Base-by-base conservation (phyloP, 495 filamentous ascomycete genomes). In the Neurospora sp. region DNA sequence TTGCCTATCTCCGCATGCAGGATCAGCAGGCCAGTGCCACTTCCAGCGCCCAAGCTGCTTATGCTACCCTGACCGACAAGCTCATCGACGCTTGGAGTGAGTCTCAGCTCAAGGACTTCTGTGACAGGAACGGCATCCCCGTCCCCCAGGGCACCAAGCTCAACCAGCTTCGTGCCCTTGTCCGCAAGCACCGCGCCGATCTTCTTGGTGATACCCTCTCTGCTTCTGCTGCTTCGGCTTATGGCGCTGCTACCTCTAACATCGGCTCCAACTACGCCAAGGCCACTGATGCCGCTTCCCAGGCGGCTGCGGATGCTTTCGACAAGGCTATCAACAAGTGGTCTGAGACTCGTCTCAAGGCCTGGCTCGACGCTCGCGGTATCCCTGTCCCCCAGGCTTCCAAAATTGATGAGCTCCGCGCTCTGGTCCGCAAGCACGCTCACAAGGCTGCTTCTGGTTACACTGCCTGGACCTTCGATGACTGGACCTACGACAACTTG, bases 81-180 rank as follows among this genome's bases (percentile, higher is more conserved):
- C 81, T 98, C 68, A 91, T 99, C 80, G 90, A 97, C 74, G 88
- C 92, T 38, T 99, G 96, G 96, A 89, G 89, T 73, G 96, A 99
- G 80, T 86, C 86, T 39, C 85, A 96, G 77, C 82, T 99, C 68
- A 98, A 98, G 85, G 88, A 94, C 40, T 98, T 98, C 86, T 89
- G 93, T 70, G 94, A 99, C 85, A 91, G 91, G 80, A 93, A 98
- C 79, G 86, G 89, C 76, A 93, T 99, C 69, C 87, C 87, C 83
- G 91, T 97, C 39, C 95, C 95, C 8, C 96, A 98, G 81, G 95
- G 96, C 38, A 94, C 91, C 75, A 94, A 83, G 78, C 85, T 84
- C 85, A 97, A 98, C 81, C 95, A 98, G 79, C 88, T 98, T 20
- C 82, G 96, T 68, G 94, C 96, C 69, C 89, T 98, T 69, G 93